Base-by-base conservation (phyloP, 805 yeast species). In the Komagataella populi region DNA sequence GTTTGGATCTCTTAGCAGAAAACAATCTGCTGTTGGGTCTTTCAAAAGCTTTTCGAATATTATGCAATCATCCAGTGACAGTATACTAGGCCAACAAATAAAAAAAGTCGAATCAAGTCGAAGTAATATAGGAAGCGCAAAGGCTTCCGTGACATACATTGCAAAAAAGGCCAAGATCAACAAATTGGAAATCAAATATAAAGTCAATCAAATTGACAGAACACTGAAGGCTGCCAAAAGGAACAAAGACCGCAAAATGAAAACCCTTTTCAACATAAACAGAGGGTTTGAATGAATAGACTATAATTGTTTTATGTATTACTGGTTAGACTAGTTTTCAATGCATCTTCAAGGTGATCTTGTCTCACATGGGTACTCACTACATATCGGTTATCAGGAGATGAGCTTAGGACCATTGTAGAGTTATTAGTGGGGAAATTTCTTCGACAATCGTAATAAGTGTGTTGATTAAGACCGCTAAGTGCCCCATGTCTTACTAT, bases 401-500 rank as follows among this genome's bases (percentile, higher is more conserved):
- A 30, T 30, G 39, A 12, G 8, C 10, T 30, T 30, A 14, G 39
- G 12, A 10, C 39, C 6, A 8, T 30, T 30, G 39, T 30, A 30
- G 39, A 30, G 39, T 14, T 30, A 30, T 30, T 30, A 8, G 39
- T 10, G 39, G 39, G 14, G 10, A 67, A 55, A 6, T 68, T 52
- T 30, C 39, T 30, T 30, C 39, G 3, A 30, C 39, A 14, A 14
- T 30, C 39, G 39, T 30, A 30, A 30, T 30, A 30, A 4, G 39
- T 30, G 6, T 71, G 70, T 44, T 58, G 63, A 50, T 64, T 64
- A 53, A 70, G 63, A 4, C 60, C 61, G 1, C 74, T 68, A 3
- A 68, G 65, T 20, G 65, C 65, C 0, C 80, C 80, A 56, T 76
- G 78, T 20, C 67, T 63, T 18, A 74, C 62, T 6, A 68, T 65